These are phyloP conservation scores for Dillenia turbinata DNA, from an alignment of 164 flowering plant species.

Conservation along the genomic window DNA sequence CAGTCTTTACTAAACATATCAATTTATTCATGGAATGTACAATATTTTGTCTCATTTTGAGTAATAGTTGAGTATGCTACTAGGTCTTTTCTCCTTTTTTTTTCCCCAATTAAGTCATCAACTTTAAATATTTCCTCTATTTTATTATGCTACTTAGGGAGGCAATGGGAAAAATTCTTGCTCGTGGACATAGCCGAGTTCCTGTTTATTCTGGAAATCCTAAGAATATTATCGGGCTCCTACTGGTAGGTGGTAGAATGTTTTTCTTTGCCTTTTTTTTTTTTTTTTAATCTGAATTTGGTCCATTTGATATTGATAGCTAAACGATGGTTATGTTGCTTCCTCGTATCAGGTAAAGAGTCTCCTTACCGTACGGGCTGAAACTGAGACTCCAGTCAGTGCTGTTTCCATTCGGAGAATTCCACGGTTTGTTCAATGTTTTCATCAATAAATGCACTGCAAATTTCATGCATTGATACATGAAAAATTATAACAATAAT, in stretches of 20 bases:
- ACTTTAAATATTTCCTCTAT: neutral
- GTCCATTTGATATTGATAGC: too few relatives aligned
- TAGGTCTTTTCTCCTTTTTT: too few relatives aligned
- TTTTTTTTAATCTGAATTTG: slow-evolving; percentile 1
- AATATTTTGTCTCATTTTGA: too few relatives aligned
- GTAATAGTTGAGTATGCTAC: too few relatives aligned
- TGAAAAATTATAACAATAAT: too few relatives aligned
- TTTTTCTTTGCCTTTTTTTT: neutral
- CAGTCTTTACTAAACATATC: too few relatives aligned
- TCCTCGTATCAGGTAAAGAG: slow-evolving; percentile 67
- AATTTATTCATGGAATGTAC: too few relatives aligned
- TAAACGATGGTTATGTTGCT: too few relatives aligned
- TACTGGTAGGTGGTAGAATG: slow-evolving; percentile 53
- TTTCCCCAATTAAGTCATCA: too few relatives aligned
- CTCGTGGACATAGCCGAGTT: slow-evolving; percentile 98
- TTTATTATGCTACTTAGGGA: slow-evolving; percentile 59
- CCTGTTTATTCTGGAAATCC: slow-evolving; percentile 97
- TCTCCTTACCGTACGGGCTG: slow-evolving; percentile 94
- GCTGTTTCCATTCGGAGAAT: slow-evolving; percentile 96
- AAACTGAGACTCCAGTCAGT: slow-evolving; percentile 98
- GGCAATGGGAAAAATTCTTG: slow-evolving; percentile 94
- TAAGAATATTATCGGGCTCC: slow-evolving; percentile 90
- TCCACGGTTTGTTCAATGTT: slow-evolving; percentile 55
- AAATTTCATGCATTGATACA: too few relatives aligned
- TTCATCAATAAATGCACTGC: too few relatives aligned